Conservation (phyloP, 2,329 filamentous ascomycete genomes). For the Cercospora beticola region DNA sequence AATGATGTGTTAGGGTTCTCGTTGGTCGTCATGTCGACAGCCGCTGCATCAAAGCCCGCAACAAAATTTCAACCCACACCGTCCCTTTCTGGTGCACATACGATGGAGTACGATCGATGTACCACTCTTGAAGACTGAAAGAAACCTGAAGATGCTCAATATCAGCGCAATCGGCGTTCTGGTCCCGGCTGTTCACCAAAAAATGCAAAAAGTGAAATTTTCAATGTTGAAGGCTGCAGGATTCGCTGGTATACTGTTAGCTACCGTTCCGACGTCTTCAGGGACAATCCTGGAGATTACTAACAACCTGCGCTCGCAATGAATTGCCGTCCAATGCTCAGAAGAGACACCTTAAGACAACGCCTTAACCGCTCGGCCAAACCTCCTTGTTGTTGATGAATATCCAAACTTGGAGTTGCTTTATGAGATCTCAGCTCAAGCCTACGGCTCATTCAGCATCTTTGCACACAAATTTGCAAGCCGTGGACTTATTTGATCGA, state of each 20-base stretch:
- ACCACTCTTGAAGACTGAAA: neutral
- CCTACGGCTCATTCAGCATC: neutral
- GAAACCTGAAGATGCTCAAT: neutral
- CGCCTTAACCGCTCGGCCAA: constrained; percentile 16
- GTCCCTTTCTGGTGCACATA: neutral
- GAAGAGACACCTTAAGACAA: constrained; percentile 10
- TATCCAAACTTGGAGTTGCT: neutral
- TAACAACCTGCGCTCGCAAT: neutral
- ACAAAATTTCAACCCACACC: neutral
- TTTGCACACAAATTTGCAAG: neutral
- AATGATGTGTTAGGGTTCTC: neutral
- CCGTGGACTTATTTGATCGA: neutral
- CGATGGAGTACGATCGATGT: neutral
- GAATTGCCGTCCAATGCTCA: neutral
- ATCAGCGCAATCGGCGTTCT: neutral
- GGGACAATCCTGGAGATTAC: neutral
- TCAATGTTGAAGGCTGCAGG: neutral
- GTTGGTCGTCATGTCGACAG: neutral
- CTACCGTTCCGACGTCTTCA: neutral
- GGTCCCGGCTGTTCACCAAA: neutral
- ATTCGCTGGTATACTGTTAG: neutral
- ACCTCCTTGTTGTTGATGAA: neutral
- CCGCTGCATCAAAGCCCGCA: neutral
- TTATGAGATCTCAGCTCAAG: neutral
- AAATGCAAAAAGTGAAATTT: neutral